phyloP scores from a whole-genome alignment of 176 grass and related monocot species.

The Secale cereale region DNA sequence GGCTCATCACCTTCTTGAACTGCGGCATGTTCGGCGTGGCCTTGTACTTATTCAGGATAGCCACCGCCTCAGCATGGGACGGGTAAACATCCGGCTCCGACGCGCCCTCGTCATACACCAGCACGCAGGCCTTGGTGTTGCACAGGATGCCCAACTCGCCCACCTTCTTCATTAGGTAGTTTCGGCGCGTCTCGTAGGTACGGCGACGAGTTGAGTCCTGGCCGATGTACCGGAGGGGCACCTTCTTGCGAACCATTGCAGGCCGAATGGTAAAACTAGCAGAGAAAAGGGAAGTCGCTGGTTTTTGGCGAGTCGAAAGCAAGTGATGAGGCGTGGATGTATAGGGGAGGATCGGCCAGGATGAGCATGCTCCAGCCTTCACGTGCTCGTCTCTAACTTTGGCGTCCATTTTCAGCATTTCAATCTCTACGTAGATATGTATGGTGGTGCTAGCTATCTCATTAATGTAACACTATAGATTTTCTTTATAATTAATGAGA shows the following conservation, averaged over 20 bases:
- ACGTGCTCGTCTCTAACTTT: neutral
- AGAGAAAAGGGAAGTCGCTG: neutral
- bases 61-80: neutral
- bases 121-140: neutral
- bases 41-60: neutral
- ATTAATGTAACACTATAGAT: neutral
- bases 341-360: neutral
- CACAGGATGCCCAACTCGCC: conserved; percentile 23
- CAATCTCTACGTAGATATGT: neutral
- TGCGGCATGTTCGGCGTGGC: conserved; percentile 11
- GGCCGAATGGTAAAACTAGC: neutral
- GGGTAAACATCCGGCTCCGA: conserved; percentile 23
- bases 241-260: conserved; percentile 37
- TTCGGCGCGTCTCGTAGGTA: conserved; percentile 22
- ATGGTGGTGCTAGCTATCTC: too few relatives aligned
- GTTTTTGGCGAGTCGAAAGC: neutral
- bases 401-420: neutral
- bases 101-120: conserved; percentile 25
- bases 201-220: neutral
- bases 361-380: neutral
- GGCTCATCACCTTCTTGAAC: conserved; percentile 22
- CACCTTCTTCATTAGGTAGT: conserved; percentile 33
- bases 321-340: neutral
- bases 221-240: conserved; percentile 20
- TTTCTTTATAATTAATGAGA: neutral